Percentiles rank a stretch among this genome's conserved stretches.
These are phyloP conservation scores for Fusarium poae DNA, from an alignment of 2,329 filamentous ascomycete genomes.

Conservation along the genomic window DNA sequence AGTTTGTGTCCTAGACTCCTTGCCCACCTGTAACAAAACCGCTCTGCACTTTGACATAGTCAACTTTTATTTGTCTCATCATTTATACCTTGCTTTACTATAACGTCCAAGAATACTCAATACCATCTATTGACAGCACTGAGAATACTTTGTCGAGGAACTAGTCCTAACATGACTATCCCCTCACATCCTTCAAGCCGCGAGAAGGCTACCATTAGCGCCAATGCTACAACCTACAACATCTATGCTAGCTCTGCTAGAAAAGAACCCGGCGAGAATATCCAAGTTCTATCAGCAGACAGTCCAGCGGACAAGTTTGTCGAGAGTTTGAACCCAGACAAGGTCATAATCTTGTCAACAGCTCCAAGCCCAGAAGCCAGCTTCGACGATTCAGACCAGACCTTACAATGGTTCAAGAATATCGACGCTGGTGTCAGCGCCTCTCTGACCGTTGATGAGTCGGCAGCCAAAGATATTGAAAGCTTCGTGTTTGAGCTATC, in stretches of 20 bases:
- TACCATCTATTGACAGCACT: no score
- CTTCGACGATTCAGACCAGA: not conserved
- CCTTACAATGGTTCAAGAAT: slow-evolving; percentile 3
- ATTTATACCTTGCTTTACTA: no score
- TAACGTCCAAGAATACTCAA: no score
- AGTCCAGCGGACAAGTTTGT: not conserved
- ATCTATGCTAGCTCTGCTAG: slow-evolving; percentile 2
- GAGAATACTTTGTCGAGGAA: no score
- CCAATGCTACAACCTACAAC: no score
- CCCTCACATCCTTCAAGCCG: no score
- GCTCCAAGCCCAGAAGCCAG: not conserved
- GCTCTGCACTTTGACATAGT: no score
- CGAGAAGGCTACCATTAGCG: no score
- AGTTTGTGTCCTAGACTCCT: no score
- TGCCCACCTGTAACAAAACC: no score
- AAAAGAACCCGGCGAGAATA: not conserved
- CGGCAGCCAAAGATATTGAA: not conserved
- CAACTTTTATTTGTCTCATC: no score
- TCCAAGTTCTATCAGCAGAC: not conserved
- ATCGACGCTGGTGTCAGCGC: not conserved
- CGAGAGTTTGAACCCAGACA: not conserved
- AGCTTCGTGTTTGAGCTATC: slow-evolving; percentile 9
- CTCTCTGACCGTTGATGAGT: not conserved
- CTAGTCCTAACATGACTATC: no score
- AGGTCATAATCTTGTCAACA: not conserved